phyloP scores from a whole-genome alignment of 805 yeast species.

The Yarrowia osloensis region DNA sequence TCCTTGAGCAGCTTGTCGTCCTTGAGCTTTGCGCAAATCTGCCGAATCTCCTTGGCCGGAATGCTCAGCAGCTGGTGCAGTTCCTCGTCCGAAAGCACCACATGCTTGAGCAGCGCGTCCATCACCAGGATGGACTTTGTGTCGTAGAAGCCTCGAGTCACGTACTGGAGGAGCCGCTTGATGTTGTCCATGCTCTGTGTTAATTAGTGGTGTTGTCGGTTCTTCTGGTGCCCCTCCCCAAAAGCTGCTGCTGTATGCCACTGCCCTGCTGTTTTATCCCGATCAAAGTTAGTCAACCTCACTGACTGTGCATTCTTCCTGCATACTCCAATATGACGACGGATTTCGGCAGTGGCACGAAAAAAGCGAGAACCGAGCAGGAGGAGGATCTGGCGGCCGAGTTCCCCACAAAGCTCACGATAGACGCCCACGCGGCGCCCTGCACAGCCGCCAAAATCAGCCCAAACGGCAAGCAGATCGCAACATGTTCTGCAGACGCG shows the following conservation, averaged over 20 bases:
- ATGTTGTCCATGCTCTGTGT: constrained; percentile 44
- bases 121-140: constrained; percentile 78
- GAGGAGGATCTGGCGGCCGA: constrained; percentile 2
- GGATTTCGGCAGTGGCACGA: not conserved
- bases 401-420: not conserved
- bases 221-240: not conserved
- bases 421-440: constrained; percentile 31
- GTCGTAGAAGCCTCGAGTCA: constrained; percentile 83
- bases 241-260: not conserved
- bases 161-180: constrained; percentile 67
- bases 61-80: constrained; percentile 76
- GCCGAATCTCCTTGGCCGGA: constrained; percentile 81
- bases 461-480: constrained; percentile 60
- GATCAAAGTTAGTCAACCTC: constrained; percentile 13
- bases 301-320: constrained; percentile 8
- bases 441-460: constrained; percentile 58
- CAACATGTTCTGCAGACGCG: constrained; percentile 55
- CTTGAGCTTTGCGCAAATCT: constrained; percentile 73
- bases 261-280: not conserved
- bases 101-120: constrained; percentile 85
- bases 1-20: constrained; percentile 79
- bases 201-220: not conserved
- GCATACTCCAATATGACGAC: constrained; percentile 25
- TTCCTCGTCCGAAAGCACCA: constrained; percentile 91
- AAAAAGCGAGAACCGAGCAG: not conserved